phyloP scores from a whole-genome alignment of 768 basidiomycete species.

The Serendipita vermifera region DNA sequence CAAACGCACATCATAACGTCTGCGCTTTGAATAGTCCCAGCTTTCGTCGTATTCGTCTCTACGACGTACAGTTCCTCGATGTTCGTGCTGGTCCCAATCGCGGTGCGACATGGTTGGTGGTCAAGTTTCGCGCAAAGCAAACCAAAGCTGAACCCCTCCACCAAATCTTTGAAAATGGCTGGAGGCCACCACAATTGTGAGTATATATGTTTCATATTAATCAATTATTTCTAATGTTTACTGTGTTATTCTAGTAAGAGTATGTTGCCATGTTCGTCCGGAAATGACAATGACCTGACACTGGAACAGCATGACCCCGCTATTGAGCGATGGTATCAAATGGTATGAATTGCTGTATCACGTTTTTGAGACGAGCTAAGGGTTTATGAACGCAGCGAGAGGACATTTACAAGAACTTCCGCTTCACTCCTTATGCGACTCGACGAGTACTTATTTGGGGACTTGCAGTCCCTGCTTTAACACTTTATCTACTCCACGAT shows the following conservation, averaged over 20 bases:
- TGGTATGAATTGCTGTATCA: conserved; percentile 30
- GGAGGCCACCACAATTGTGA: conserved; percentile 41
- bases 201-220: conserved; percentile 17
- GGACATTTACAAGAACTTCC: conserved; percentile 69
- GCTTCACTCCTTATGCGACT: conserved; percentile 58
- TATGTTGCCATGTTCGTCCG: neutral
- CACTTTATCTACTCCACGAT: conserved; percentile 32
- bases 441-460: conserved; percentile 48
- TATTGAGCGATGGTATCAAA: conserved; percentile 44
- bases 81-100: conserved; percentile 58
- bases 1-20: conserved; percentile 60
- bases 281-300: neutral
- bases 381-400: conserved; percentile 50
- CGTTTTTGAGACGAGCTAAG: neutral
- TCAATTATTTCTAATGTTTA: conserved; percentile 16
- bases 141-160: conserved; percentile 12
- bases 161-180: conserved; percentile 44
- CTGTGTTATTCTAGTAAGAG: conserved; percentile 51
- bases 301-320: conserved; percentile 43
- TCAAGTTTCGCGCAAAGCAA: neutral
- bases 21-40: conserved; percentile 52
- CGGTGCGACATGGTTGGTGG: conserved; percentile 25
- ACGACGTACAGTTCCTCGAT: conserved; percentile 33
- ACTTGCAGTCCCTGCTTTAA: conserved; percentile 49
- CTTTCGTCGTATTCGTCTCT: conserved; percentile 57